Percentiles rank a stretch among this genome's conserved stretches.
phyloP scores from a whole-genome alignment of 2,329 filamentous ascomycete species.

The Stagonosporopsis rhizophila region DNA sequence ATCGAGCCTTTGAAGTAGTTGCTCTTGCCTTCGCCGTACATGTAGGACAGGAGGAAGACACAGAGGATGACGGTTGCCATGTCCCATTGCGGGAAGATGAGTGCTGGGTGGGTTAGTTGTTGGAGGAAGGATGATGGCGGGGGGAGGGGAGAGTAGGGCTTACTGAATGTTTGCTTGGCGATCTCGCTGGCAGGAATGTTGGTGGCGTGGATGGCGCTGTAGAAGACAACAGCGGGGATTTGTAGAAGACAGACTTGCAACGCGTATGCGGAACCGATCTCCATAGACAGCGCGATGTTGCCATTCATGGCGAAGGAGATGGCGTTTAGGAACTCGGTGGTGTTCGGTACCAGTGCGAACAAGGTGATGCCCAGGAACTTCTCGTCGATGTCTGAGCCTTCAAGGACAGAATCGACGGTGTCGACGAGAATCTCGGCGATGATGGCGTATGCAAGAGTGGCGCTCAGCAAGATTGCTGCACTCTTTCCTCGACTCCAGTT shows the following conservation, averaged over 20 bases:
- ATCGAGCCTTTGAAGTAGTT: conserved; percentile 99
- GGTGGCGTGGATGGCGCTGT: conserved; percentile 76
- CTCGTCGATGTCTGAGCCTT: conserved; percentile 89
- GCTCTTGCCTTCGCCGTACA: conserved; percentile 98
- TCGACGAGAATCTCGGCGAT: conserved; percentile 97
- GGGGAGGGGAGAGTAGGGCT: conserved; percentile 32
- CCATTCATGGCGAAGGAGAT: conserved; percentile 99
- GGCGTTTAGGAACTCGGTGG: conserved; percentile 97
- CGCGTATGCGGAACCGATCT: conserved; percentile 96
- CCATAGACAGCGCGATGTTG: conserved; percentile 98
- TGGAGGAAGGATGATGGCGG: not conserved
- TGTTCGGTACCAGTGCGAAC: conserved; percentile 96
- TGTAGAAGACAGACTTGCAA: conserved; percentile 95
- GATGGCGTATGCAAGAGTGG: conserved; percentile 91
- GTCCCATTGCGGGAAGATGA: conserved; percentile 99
- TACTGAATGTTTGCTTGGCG: conserved; percentile 71
- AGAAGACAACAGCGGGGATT: conserved; percentile 90
- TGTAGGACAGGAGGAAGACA: conserved; percentile 94
- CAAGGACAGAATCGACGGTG: conserved; percentile 94
- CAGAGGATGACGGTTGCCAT: conserved; percentile 97
- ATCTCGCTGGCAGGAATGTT: conserved; percentile 63
- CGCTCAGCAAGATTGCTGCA: conserved; percentile 83
- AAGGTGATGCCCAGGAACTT: conserved; percentile 97
- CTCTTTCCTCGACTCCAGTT: conserved; percentile 97
- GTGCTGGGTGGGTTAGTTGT: conserved; percentile 54